A percentile compares a stretch with the other conserved stretches of the same genome.
Evolutionary conservation across 805 yeast genomes (phyloP).

Genomic region (Barnettozyma pratensis): DNA sequence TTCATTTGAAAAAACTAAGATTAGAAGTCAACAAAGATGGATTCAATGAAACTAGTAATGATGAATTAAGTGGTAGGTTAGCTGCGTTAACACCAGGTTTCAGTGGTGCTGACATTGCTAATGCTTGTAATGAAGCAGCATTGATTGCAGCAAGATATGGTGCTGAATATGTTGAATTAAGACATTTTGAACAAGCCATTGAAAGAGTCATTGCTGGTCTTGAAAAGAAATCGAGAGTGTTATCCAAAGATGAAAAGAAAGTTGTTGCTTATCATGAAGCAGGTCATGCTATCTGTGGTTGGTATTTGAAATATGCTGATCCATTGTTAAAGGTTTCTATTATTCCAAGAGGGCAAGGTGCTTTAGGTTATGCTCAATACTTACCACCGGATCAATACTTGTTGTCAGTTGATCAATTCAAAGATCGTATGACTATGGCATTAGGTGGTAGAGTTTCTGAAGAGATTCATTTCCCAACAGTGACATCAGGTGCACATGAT

Average conservation of each 20-base stretch:
- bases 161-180: constrained; percentile 52
- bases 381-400: constrained; percentile 86
- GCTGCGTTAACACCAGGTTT: constrained; percentile 94
- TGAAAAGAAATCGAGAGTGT: constrained; percentile 75
- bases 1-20: constrained; percentile 64
- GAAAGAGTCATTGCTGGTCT: constrained; percentile 95
- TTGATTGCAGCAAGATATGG: constrained; percentile 83
- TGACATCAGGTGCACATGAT: constrained; percentile 89
- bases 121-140: constrained; percentile 92
- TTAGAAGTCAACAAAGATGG: constrained; percentile 37
- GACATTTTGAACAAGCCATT: constrained; percentile 87
- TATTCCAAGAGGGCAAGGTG: constrained; percentile 92
- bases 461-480: constrained; percentile 80
- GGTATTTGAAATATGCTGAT: constrained; percentile 85
- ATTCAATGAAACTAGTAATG: constrained; percentile 38
- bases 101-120: constrained; percentile 95
- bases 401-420: constrained; percentile 67
- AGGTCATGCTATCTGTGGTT: constrained; percentile 94
- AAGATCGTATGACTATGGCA: constrained; percentile 89
- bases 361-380: constrained; percentile 94
- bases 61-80: constrained; percentile 70
- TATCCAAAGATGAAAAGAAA: constrained; percentile 74
- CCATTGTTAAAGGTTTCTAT: constrained; percentile 91
- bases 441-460: constrained; percentile 91
- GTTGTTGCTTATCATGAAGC: constrained; percentile 95